A percentile compares a stretch with the other conserved stretches of the same genome.
Evolutionary conservation across 805 yeast genomes (phyloP).

Genomic region (Saccharomycopsis sp.): DNA sequence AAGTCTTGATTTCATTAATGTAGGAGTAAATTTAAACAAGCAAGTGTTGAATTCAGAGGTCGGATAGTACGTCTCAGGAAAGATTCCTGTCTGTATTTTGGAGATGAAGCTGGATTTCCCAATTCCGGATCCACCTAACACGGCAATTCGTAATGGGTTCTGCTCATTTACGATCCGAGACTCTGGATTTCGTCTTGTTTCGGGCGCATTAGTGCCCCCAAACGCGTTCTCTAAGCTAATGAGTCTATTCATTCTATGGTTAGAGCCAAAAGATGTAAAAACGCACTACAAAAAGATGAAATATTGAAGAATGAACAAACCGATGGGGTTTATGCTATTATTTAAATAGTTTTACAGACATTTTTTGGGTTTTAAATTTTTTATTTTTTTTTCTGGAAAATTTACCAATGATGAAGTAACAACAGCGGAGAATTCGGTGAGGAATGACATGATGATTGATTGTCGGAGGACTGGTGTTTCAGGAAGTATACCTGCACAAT

Average conservation of each 20-base stretch:
- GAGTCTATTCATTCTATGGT: not conserved
- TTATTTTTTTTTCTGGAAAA: not conserved
- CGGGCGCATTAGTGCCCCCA: not conserved
- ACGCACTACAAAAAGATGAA: too few relatives aligned
- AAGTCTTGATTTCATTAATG: constrained; percentile 32
- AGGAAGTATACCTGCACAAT: too few relatives aligned
- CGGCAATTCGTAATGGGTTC: constrained; percentile 50
- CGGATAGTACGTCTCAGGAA: constrained; percentile 69
- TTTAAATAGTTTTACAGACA: not conserved
- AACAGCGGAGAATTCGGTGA: not conserved
- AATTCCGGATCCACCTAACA: constrained; percentile 51
- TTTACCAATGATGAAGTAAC: not conserved
- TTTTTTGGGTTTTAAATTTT: not conserved
- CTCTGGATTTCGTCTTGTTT: not conserved
- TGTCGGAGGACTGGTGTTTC: too few relatives aligned
- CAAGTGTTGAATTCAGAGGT: constrained; percentile 56
- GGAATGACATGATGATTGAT: too few relatives aligned
- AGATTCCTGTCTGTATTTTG: constrained; percentile 40
- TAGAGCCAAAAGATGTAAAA: too few relatives aligned
- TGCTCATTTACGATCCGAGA: constrained; percentile 22
- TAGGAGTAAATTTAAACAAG: constrained; percentile 48
- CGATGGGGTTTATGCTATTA: not conserved
- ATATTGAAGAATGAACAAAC: not conserved
- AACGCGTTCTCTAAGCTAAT: not conserved
- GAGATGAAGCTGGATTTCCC: constrained; percentile 59